These are phyloP conservation scores for Coemansia sp. DNA, from an alignment of 192 early-diverging fungal genomes.

Conservation along the genomic window DNA sequence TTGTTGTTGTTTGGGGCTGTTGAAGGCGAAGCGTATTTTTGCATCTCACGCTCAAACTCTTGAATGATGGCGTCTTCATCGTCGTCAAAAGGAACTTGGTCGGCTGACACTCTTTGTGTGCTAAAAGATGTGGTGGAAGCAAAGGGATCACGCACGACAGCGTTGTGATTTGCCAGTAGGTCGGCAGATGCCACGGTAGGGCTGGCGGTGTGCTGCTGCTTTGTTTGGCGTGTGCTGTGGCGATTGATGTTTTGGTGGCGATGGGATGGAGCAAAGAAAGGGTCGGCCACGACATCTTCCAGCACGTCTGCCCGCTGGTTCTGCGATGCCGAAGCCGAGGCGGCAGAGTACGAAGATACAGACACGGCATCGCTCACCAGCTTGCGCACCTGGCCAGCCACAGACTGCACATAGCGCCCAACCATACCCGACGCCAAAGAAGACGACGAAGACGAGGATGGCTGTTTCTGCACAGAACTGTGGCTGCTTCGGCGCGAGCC, in stretches of 20 bases:
- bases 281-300: slow-evolving; percentile 27
- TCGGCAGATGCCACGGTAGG: background rate
- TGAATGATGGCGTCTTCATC: slow-evolving; percentile 51
- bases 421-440: slow-evolving; percentile 30
- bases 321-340: slow-evolving; percentile 10
- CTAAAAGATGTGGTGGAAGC: slow-evolving; percentile 3
- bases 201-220: background rate
- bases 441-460: background rate
- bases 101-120: slow-evolving; percentile 6
- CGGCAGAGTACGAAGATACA: slow-evolving; percentile 18
- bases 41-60: slow-evolving; percentile 53
- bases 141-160: slow-evolving; percentile 46
- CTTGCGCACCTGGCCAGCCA: slow-evolving; percentile 47
- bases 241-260: background rate
- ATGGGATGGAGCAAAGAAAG: slow-evolving; percentile 17
- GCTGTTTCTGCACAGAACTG: background rate
- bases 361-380: slow-evolving; percentile 37
- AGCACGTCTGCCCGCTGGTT: too few relatives aligned
- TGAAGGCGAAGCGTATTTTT: slow-evolving; percentile 31
- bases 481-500: background rate
- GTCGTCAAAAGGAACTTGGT: slow-evolving; percentile 45
- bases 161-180: background rate
- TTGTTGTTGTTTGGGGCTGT: too few relatives aligned
- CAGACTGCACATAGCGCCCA: slow-evolving; percentile 40
- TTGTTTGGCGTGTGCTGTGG: background rate